These are phyloP conservation scores for Ophiostoma fasciatum DNA, from an alignment of 2,329 filamentous ascomycete species.

Conservation along the genomic window DNA sequence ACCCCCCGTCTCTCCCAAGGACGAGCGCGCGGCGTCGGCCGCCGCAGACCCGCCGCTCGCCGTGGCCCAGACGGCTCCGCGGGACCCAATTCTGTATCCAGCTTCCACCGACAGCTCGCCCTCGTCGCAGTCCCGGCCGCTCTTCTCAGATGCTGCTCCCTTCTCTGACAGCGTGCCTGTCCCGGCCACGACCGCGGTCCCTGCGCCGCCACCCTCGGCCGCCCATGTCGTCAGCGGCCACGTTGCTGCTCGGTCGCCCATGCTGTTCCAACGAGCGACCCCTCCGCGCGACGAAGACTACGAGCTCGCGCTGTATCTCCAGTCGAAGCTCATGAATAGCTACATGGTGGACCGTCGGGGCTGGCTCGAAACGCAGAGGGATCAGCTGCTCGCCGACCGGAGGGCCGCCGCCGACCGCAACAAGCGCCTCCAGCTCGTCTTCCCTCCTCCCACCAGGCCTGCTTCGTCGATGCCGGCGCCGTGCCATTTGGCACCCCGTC, in stretches of 20 bases:
- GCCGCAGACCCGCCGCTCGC: background rate
- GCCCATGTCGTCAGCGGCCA: slow-evolving; percentile 34
- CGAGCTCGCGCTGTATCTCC: slow-evolving; percentile 35
- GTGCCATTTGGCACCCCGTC: background rate
- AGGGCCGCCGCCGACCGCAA: slow-evolving; percentile 25
- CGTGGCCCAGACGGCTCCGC: slow-evolving; percentile 15
- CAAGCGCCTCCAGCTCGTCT: slow-evolving; percentile 22
- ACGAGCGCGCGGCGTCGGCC: slow-evolving; percentile 19
- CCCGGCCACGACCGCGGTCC: too few relatives aligned
- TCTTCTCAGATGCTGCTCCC: slow-evolving; percentile 37
- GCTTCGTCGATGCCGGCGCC: slow-evolving; percentile 21
- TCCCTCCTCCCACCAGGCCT: background rate
- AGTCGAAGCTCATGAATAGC: slow-evolving; percentile 34
- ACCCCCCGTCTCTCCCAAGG: slow-evolving; percentile 42
- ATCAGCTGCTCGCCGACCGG: slow-evolving; percentile 31
- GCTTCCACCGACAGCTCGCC: slow-evolving; percentile 22
- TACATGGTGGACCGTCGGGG: slow-evolving; percentile 27
- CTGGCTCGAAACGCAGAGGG: slow-evolving; percentile 38
- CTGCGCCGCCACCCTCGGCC: too few relatives aligned
- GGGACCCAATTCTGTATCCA: slow-evolving; percentile 46
- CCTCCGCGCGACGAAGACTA: slow-evolving; percentile 40
- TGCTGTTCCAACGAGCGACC: slow-evolving; percentile 26
- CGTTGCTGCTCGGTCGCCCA: slow-evolving; percentile 27
- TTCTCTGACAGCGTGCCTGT: too few relatives aligned
- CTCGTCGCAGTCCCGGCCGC: slow-evolving; percentile 30